Evolutionary conservation across 176 grass and related monocot genomes (phyloP), one percentile per base, ranked within the genome.

Genomic region (Leersia perrieri): DNA sequence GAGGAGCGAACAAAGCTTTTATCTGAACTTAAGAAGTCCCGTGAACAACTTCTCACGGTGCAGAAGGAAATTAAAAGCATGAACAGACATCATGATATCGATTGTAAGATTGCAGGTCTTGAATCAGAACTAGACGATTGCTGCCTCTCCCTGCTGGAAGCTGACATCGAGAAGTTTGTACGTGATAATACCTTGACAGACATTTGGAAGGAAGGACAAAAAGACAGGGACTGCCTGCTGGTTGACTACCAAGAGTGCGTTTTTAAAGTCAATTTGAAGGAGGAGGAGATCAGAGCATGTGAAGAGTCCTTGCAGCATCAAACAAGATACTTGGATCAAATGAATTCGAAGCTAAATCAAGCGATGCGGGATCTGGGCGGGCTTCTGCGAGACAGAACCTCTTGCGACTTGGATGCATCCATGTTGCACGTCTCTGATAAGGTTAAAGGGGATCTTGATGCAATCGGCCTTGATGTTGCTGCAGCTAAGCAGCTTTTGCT

Each of bases 161-260:
- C 80, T 67, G 86, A 95, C 64, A 70, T 63, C 14, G 85, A 88
- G 63, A 85, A 84, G 60, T 84, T 82, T 77, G 88, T 89, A 27
- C 39, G 66, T 22, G 87, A 89, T 41, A 71, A 66, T 53, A 72
- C 76, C 32, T 73, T 91, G 2, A 58, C 58, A 58, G 82, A 86
- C 57, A 28, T 95, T 68, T 85, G 79, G 67, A 73, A 91, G 67
- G 66, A 66, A 70, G 58, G 77, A 39, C 86, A 33, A 20, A 84
- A 86, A 63, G 67, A 73, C n/a, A 39, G 87, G 75, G 82, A 72
- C 39, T 70, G 44, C 15, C 61, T 93, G 44, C 76, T 99, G 47
- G 45, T 94, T 36, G 88, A 93, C 9, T 95, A 91, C 60, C 92
- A 95, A 62, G 88, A 93, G 11, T 77, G 51, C 7, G 27, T 90